phyloP scores from a whole-genome alignment of 306 rosid genomes.

The Casuarina cunninghamiana region DNA sequence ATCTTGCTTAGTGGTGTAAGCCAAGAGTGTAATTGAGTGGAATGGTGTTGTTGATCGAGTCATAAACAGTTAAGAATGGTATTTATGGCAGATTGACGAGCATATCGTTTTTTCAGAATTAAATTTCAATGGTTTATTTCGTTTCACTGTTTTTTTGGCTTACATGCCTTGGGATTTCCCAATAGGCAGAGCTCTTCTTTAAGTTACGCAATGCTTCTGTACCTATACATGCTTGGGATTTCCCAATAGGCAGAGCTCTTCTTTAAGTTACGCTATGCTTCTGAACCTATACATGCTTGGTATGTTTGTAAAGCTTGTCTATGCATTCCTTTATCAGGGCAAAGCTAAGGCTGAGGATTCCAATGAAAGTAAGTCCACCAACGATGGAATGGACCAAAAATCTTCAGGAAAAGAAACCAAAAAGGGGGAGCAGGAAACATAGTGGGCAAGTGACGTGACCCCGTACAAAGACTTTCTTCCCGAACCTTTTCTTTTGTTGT shows the following conservation, averaged over 20 bases:
- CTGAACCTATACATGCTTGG: constrained; percentile 4
- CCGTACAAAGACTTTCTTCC: background rate
- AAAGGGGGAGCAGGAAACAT: constrained; percentile 31
- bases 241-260: constrained; percentile 5
- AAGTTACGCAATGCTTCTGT: constrained; percentile 4
- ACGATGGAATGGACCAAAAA: constrained; percentile 16
- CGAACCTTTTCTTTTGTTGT: background rate
- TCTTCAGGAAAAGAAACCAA: constrained; percentile 34
- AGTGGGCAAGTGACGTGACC: constrained; percentile 18
- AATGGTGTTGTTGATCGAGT: constrained; percentile 16
- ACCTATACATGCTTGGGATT: constrained; percentile 7
- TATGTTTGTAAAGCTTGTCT: constrained; percentile 27
- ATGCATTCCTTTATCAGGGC: constrained; percentile 44
- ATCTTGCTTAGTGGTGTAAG: constrained; percentile 4
- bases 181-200: constrained; percentile 9
- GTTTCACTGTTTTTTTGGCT: background rate
- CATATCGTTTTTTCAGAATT: background rate
- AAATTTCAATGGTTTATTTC: background rate
- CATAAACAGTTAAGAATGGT: constrained; percentile 13
- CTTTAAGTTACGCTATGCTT: constrained; percentile 8
- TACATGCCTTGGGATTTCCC: background rate
- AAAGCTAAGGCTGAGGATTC: constrained; percentile 35
- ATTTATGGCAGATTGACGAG: constrained; percentile 13
- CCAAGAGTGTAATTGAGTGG: background rate
- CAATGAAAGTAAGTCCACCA: constrained; percentile 31